phyloP scores from a whole-genome alignment of 306 rosid genomes.

The cucumber (Cucumis sativus) region DNA sequence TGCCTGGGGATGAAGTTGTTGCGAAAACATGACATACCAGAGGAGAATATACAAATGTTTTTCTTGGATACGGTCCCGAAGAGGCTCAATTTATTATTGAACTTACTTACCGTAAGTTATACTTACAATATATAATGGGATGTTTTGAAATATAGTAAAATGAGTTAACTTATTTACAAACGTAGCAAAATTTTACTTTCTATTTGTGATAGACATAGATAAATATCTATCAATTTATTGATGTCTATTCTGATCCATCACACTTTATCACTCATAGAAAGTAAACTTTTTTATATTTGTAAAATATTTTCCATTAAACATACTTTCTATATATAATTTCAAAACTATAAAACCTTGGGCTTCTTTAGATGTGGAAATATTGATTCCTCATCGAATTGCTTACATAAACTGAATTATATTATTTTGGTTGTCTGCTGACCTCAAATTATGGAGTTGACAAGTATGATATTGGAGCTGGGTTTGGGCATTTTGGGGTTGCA shows the following conservation, averaged over 20 bases:
- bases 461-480: slow-evolving; percentile 70
- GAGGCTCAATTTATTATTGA: slow-evolving; percentile 75
- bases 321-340: neutral
- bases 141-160: too few species aligned
- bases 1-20: slow-evolving; percentile 83
- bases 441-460: slow-evolving; percentile 70
- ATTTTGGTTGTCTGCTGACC: slow-evolving; percentile 19
- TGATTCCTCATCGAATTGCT: neutral
- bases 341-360: neutral
- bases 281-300: too few species aligned
- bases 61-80: slow-evolving; percentile 88
- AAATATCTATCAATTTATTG: too few species aligned
- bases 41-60: slow-evolving; percentile 69
- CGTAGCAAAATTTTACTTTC: too few species aligned
- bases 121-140: slow-evolving; percentile 8
- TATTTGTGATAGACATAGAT: too few species aligned
- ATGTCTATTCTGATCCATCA: too few species aligned
- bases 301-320: too few species aligned
- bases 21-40: slow-evolving; percentile 69
- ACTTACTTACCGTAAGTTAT: slow-evolving; percentile 69
- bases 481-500: slow-evolving; percentile 80
- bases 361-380: neutral
- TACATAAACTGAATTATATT: neutral
- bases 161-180: too few species aligned
- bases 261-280: too few species aligned